Base-by-base conservation (phyloP, 1,284 basidiomycete species). In the Ustilago trichophora region DNA sequence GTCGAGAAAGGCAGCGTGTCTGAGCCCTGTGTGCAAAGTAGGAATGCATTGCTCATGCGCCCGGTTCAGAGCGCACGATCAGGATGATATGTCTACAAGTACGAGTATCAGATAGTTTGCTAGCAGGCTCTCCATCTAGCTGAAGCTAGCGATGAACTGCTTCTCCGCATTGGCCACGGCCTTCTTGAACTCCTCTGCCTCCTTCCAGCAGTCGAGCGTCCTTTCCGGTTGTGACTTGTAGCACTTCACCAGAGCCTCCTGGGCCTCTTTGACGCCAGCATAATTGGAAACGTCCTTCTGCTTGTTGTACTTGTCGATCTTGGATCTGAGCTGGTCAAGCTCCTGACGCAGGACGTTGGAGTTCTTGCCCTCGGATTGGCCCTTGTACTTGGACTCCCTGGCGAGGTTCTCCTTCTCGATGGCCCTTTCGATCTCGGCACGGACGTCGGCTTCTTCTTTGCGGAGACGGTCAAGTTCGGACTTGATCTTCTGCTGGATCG, bases 141-240 rank as follows among this genome's bases (percentile, higher is more conserved):
- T 50, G 45, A 67, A 60, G 21, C 37, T 49, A 33, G 59, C 35
- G 35, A 68, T 68, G 24, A 68, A 68, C 50, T 68, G 31, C 80
- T 85, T 84, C 81, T 93, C 91, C 73, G 90, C 84, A 46, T 85
- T 82, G 11, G 85, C 85, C 15, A 92, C 89, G 1, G 89, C 86
- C 26, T 83, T 76, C 76, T 88, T 91, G 84, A 93, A 93, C 18
- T 84, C 85, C n/a, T 83, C 82, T 5, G 91, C 90, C 75, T 91
- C 87, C 60, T 84, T 85, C 88, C 88, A 91, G 82, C 91, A 93
- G 68, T 92, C 87, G 35, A 93, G 82, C 19, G 90, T 84, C 6
- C 85, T 86, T 0, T 83, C 82, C 6, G 84, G 80, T 74, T 91
- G 86, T 60, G 84, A 90, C 91, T 82, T 86, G 83, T 91, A 92